These are phyloP conservation scores for Phaeosphaeriaceae sp. DNA, from an alignment of 2,329 filamentous ascomycete species.

Conservation along the genomic window DNA sequence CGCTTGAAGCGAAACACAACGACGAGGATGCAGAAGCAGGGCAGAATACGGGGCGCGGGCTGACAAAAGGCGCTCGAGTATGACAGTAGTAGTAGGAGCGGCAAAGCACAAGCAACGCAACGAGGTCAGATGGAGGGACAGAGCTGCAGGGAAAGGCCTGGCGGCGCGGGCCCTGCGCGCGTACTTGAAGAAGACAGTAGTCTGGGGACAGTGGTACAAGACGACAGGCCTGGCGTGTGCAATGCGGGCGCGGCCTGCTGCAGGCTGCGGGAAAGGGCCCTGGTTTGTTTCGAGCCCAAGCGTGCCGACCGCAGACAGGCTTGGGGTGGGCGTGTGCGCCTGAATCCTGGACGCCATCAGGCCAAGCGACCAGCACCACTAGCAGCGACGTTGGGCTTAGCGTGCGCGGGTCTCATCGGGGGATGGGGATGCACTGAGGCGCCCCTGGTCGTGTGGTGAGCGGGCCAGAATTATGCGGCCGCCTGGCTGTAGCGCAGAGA, in stretches of 20 bases:
- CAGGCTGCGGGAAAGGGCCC: slow-evolving; percentile 40
- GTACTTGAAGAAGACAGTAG: slow-evolving; percentile 43
- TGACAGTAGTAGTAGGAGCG: slow-evolving; percentile 27
- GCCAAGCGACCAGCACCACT: slow-evolving; percentile 37
- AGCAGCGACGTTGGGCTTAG: slow-evolving; percentile 40
- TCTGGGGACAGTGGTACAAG: slow-evolving; percentile 39
- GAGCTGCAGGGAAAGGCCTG: slow-evolving; percentile 43
- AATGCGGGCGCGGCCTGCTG: slow-evolving; percentile 45
- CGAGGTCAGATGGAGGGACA: slow-evolving; percentile 26
- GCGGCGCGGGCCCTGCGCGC: slow-evolving; percentile 41
- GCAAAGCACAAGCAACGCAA: slow-evolving; percentile 23
- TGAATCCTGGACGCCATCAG: slow-evolving; percentile 35
- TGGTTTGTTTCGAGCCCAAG: slow-evolving; percentile 42
- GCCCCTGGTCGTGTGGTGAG: slow-evolving; percentile 2
- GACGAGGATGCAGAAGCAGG: slow-evolving; percentile 31
- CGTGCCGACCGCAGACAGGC: slow-evolving; percentile 31
- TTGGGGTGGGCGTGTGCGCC: slow-evolving; percentile 28
- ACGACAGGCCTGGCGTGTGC: slow-evolving; percentile 37
- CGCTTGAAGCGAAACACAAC: slow-evolving; percentile 45
- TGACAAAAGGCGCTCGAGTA: slow-evolving; percentile 38
- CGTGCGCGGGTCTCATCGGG: slow-evolving; percentile 40
- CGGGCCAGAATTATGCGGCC: slow-evolving; percentile 40
- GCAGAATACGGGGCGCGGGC: slow-evolving; percentile 31
- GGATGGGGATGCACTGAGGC: slow-evolving; percentile 10
- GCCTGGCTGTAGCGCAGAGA: slow-evolving; percentile 28